These are phyloP conservation scores for Haematococcus lacustris DNA, from an alignment of 139 green algal species.

Conservation along the genomic window DNA sequence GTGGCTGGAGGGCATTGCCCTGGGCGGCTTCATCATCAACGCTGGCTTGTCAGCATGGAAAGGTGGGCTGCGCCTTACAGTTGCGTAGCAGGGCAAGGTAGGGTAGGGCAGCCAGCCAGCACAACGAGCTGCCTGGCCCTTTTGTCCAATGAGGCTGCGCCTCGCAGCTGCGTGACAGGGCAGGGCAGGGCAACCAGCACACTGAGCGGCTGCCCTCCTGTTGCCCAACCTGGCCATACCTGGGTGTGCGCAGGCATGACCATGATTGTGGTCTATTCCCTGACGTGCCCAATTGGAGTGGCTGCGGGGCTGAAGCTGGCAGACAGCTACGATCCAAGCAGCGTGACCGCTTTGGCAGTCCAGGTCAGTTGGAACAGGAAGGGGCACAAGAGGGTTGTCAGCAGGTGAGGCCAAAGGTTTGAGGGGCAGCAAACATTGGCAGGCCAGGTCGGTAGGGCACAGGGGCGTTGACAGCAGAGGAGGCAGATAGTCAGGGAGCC, in stretches of 20 bases:
- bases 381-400: background rate
- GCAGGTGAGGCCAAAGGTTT: background rate
- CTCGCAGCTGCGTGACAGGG: background rate
- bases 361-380: too few relatives aligned
- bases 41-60: background rate
- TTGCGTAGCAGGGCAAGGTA: too few relatives aligned
- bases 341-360: background rate
- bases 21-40: background rate
- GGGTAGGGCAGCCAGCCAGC: too few relatives aligned
- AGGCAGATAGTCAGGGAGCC: background rate
- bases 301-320: background rate
- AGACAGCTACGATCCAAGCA: background rate
- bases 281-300: conserved; percentile 10
- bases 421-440: background rate
- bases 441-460: background rate
- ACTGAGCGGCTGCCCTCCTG: background rate
- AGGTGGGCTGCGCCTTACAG: too few relatives aligned
- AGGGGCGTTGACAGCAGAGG: background rate
- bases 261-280: conserved; percentile 6
- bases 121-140: too few relatives aligned
- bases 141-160: background rate
- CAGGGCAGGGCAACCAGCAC: background rate
- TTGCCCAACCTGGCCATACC: background rate
- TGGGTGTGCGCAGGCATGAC: background rate
- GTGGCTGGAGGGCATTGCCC: conserved; percentile 12